Base-by-base conservation (phyloP, 345 rosid species). In the Euclidium syriacum region DNA sequence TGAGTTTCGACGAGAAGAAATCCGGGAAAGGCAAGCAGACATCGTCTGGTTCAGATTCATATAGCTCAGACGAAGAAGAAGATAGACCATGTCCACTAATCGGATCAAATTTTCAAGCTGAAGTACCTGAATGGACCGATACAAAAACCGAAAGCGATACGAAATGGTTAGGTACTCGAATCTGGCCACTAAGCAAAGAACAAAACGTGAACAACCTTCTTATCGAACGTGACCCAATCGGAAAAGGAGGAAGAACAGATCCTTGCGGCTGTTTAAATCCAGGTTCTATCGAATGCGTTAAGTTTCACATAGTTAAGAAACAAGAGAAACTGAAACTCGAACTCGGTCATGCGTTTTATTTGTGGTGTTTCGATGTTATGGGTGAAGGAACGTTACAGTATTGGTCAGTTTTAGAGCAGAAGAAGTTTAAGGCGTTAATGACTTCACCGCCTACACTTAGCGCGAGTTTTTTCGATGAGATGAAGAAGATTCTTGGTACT, bases 181-280 rank as follows among this genome's bases (percentile, higher is more conserved):
- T 78, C 51, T 94, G 99, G 99, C 97, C 97, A 23, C 75, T 72
- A 60, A 80, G 59, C 44, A 74, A 59, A 38, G 56, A 63, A 27
- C 73, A 73, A 49, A 52, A 8, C 26, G 40, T 24, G 6, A 34
- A 4, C 0, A 78, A 43, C 26, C 16, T 41, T 64, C 72, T 87
- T n/a, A 73, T 90, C 23, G 96, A 94, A 79, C 73, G 91, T 70
- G 95, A 85, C 60, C 92, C 78, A 2, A 87, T 94, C 30, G 99
- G 99, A 27, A 90, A 79, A 75, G 97, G 95, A 75, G 97, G 95
- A 70, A 85, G 97, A 62, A 78, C 75, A 59, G 88, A 84, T 58
- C 59, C 77, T 46, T 90, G 99, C 68, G 90, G 99, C 46, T 94
- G 99, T 63, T 70, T 64, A 24, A 43, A 58, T 62, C 82, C 52